Percentiles rank a stretch among this genome's conserved stretches.
These are phyloP conservation scores for Picocystis sp. DNA, from an alignment of 163 green algal genomes.

Conservation along the genomic window DNA sequence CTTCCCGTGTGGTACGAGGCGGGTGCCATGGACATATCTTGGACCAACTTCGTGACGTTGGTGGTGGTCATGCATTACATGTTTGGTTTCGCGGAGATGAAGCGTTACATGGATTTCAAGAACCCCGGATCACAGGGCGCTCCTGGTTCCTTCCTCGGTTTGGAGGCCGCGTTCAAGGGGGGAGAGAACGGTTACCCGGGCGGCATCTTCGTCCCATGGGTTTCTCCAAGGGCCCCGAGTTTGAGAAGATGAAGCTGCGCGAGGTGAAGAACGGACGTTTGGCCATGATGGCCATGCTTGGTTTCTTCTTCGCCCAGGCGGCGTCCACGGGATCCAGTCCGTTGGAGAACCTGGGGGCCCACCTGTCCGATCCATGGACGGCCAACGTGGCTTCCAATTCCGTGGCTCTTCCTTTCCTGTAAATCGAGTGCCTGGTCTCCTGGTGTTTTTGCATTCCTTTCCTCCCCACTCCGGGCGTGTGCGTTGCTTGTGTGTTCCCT, in stretches of 20 bases:
- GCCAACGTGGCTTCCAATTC: slow-evolving; percentile 10
- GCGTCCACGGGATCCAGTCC: slow-evolving; percentile 68
- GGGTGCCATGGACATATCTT: slow-evolving; percentile 46
- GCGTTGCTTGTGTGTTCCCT: too few species aligned
- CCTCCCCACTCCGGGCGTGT: too few species aligned
- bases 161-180: slow-evolving; percentile 63
- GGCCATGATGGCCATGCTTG: slow-evolving; percentile 59
- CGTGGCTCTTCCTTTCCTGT: slow-evolving; percentile 4
- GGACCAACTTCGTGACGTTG: slow-evolving; percentile 33
- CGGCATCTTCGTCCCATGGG: slow-evolving; percentile 57
- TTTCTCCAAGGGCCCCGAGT: slow-evolving; percentile 42
- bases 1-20: slow-evolving; percentile 74
- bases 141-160: slow-evolving; percentile 55
- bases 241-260: slow-evolving; percentile 24
- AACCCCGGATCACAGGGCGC: slow-evolving; percentile 77
- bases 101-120: slow-evolving; percentile 66
- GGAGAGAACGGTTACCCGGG: slow-evolving; percentile 73
- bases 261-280: slow-evolving; percentile 98
- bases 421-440: background rate
- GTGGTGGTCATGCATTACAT: background rate
- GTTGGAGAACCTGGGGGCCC: slow-evolving; percentile 63
- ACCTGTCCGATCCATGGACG: slow-evolving; percentile 52
- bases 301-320: slow-evolving; percentile 58
- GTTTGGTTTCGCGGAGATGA: slow-evolving; percentile 67
- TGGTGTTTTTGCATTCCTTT: too few species aligned